Conservation (phyloP, 2,329 filamentous ascomycete species). For the Simplicillium aogashimaense region DNA sequence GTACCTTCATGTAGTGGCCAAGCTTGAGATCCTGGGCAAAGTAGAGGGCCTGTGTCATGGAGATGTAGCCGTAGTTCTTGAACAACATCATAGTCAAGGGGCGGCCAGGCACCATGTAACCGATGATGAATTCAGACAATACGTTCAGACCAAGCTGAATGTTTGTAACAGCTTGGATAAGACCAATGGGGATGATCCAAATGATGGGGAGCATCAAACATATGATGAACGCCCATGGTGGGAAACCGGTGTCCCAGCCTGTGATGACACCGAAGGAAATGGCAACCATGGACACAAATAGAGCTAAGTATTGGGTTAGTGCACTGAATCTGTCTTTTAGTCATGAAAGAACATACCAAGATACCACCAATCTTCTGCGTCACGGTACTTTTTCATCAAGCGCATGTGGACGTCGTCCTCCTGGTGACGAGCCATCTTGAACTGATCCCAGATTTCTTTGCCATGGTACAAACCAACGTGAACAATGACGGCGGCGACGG, state of each 20-base stretch:
- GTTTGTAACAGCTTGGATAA: conserved; percentile 52
- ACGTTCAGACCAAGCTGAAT: conserved; percentile 59
- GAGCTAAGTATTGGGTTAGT: conserved; percentile 14
- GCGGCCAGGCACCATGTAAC: conserved; percentile 62
- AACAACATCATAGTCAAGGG: conserved; percentile 71
- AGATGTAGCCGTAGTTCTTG: conserved; percentile 64
- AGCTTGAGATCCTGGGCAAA: conserved; percentile 59
- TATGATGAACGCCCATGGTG: conserved; percentile 47
- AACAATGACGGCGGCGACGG: conserved; percentile 49
- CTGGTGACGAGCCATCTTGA: conserved; percentile 42
- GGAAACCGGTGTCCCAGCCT: conserved; percentile 46
- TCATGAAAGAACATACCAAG: conserved; percentile 28
- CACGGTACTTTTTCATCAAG: conserved; percentile 50
- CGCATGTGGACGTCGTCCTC: conserved; percentile 52
- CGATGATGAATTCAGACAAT: conserved; percentile 62
- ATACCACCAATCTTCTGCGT: conserved; percentile 53
- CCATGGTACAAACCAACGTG: conserved; percentile 48
- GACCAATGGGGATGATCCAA: conserved; percentile 51
- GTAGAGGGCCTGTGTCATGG: conserved; percentile 55
- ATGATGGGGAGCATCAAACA: conserved; percentile 47
- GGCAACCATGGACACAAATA: conserved; percentile 43
- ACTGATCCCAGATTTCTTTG: conserved; percentile 42
- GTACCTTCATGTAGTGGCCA: conserved; percentile 59
- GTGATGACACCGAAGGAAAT: conserved; percentile 44
- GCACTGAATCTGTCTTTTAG: conserved; percentile 7